Percentiles rank a stretch among this genome's conserved stretches.
Evolutionary conservation across 164 flowering plant genomes (phyloP).

Genomic region (Piper betle): DNA sequence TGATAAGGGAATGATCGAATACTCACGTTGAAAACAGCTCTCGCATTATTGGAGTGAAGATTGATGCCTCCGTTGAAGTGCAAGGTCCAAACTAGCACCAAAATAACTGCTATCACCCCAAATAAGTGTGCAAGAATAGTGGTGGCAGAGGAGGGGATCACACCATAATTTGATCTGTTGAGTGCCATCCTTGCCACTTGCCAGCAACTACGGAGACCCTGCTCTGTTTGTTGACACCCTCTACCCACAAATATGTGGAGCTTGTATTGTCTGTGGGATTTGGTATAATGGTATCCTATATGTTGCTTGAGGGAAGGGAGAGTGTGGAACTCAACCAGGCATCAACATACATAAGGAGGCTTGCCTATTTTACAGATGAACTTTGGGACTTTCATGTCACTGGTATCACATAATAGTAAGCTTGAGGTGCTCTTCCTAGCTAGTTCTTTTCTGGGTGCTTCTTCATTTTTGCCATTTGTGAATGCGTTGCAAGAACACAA

Average conservation of each 20-base stretch:
- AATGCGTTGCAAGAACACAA: too few species aligned
- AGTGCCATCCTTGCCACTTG: background rate
- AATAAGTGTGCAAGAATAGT: background rate
- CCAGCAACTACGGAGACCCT: background rate
- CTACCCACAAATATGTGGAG: background rate
- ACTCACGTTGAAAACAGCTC: conserved; percentile 43
- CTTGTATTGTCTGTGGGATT: conserved; percentile 19
- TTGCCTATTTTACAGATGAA: background rate
- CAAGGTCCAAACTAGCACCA: conserved; percentile 42
- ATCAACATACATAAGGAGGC: background rate
- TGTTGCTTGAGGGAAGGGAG: conserved; percentile 2
- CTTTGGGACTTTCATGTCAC: too few species aligned
- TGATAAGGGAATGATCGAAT: background rate
- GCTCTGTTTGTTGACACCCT: too few species aligned
- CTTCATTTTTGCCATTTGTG: too few species aligned
- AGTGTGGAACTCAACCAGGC: background rate
- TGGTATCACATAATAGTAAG: too few species aligned
- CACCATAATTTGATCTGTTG: background rate
- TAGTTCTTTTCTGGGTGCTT: too few species aligned
- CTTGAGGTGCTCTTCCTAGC: too few species aligned
- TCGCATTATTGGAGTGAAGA: conserved; percentile 21
- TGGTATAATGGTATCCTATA: conserved; percentile 6
- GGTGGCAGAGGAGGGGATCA: background rate
- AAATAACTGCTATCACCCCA: conserved; percentile 14
- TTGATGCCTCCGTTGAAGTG: conserved; percentile 40